A percentile compares a stretch with the other conserved stretches of the same genome.
Conservation (phyloP, 352 stramenopile genomes). For the Phytophthora sojae region DNA sequence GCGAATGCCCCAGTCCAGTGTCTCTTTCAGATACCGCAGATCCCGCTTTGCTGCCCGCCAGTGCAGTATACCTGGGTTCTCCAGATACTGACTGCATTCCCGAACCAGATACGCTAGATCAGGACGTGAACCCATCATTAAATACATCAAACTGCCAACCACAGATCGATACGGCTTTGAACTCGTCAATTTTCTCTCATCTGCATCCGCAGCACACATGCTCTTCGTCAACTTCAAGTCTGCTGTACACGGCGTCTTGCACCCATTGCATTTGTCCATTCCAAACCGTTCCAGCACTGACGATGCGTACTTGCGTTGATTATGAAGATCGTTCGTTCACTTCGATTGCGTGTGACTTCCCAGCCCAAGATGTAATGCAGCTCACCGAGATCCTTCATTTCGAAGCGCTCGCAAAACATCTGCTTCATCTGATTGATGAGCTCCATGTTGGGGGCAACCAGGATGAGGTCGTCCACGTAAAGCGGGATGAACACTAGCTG, state of each 20-base stretch:
- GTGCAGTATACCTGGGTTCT: neutral
- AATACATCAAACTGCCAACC: neutral
- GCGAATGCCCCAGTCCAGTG: neutral
- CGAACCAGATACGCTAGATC: neutral
- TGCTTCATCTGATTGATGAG: neutral
- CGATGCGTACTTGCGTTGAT: neutral
- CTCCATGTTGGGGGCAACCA: neutral
- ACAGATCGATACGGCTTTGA: neutral
- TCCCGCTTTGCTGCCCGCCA: neutral
- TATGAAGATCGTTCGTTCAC: neutral
- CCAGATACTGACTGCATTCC: neutral
- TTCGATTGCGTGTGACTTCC: neutral
- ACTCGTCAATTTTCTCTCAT: neutral
- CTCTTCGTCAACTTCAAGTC: neutral
- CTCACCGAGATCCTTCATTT: neutral
- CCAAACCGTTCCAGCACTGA: neutral
- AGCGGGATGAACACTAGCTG: neutral
- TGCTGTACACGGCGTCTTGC: neutral
- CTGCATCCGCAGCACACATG: neutral
- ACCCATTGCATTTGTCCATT: neutral
- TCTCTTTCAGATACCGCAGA: neutral
- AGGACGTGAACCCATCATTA: neutral
- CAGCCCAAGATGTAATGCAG: neutral
- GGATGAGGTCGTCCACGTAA: neutral
- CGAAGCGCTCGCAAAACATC: neutral